Conservation (phyloP, 2,329 filamentous ascomycete species). For the Cordyceps cateniannulata region DNA sequence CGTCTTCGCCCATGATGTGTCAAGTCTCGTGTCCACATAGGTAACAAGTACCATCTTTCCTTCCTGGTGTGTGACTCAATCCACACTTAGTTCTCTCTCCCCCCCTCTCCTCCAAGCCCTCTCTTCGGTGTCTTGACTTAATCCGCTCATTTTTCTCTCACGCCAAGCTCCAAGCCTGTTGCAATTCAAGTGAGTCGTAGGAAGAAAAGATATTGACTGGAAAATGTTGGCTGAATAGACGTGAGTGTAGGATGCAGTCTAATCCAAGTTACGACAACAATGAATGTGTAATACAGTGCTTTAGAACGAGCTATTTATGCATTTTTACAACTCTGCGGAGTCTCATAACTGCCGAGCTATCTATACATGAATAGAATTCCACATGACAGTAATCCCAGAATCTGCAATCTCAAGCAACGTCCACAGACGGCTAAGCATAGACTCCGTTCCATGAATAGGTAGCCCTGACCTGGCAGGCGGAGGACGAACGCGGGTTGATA, state of each 20-base stretch:
- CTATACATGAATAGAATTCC: background rate
- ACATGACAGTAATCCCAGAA: background rate
- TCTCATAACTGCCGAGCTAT: background rate
- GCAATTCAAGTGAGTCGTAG: background rate
- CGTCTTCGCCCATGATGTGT: background rate
- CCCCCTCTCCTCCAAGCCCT: background rate
- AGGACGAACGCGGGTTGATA: background rate
- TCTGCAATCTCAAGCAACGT: background rate
- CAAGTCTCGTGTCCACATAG: background rate
- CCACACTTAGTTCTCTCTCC: background rate
- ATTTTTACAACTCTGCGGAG: background rate
- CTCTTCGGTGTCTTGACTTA: background rate
- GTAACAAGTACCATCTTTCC: background rate
- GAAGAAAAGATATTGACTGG: background rate
- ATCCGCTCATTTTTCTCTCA: background rate
- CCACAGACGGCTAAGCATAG: background rate
- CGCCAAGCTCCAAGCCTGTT: background rate
- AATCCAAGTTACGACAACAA: no score
- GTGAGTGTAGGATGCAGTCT: no score
- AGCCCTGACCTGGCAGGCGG: background rate
- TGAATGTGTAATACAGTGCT: no score
- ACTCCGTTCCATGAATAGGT: conserved; percentile 2
- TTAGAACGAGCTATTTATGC: background rate
- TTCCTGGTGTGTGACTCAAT: background rate
- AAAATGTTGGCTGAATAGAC: background rate